Base-by-base conservation (phyloP, 1,139 yeast genomes). In the Lodderomyces metapsilosis region DNA sequence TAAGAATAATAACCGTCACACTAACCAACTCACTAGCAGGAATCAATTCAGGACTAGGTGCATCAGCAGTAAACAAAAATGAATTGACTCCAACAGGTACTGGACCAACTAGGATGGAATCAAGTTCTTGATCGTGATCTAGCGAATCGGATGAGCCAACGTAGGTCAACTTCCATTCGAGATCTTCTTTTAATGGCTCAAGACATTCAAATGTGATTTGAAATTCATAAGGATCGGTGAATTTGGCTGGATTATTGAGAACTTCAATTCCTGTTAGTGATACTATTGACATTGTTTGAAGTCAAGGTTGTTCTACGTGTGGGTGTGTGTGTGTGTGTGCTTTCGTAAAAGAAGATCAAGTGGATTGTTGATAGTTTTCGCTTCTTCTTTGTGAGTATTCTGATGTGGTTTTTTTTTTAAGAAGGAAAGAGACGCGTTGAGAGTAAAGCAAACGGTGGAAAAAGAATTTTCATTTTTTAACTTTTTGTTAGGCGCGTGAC, bases 1-100 rank as follows among this genome's bases (percentile, higher is more conserved):
- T 87, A 49, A 92, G 73, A 44, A 92, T 68, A 43, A 92, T 89
- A 24, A 92, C 98, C 0, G 98, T 92, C 37, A 92, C 98, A 52
- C 94, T 82, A 16, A 92, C 97, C 50, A 94, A 76, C 59, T 92
- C 98, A 50, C 89, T 84, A 5, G 96, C 96, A 1, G 99, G 98
- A 51, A 92, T 92, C 50, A 91, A 68, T 52, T 92, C 98, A 0
- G 97, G 95, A 2, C 92, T 82, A 1, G 98, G 98, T 0, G 99
- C 96, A 56, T 92, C 98, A 0, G 98, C 98, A 25, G 88, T 82
- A 60, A 92, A 87, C 13, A 91, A 74, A 54, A 92, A 94, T 63
- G 92, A 91, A 59, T 92, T 92, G 40, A 92, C 82, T 1, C 99
- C 99, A 4, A 92, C 95, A 0, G 98, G 99, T 3, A 92, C 96